Evolutionary conservation across 768 basidiomycete genomes (phyloP).

Genomic region (Boletus insuetus): DNA sequence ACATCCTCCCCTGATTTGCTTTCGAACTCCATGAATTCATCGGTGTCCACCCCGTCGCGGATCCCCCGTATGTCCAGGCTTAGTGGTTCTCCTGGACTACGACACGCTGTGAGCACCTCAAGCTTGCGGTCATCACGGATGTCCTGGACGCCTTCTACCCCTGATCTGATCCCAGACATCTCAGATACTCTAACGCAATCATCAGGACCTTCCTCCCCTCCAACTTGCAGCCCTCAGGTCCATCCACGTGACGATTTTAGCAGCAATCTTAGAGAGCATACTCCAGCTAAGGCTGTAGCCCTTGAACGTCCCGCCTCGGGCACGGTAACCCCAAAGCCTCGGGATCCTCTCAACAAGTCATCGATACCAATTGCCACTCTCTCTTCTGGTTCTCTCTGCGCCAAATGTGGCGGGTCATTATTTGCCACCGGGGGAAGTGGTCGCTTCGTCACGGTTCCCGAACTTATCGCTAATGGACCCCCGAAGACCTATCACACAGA

Average conservation of each 20-base stretch:
- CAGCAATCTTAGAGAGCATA: slow-evolving; percentile 5
- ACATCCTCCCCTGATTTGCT: slow-evolving; percentile 13
- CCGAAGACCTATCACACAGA: slow-evolving; percentile 68
- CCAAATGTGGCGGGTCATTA: slow-evolving; percentile 56
- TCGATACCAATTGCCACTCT: slow-evolving; percentile 32
- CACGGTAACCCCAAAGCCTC: slow-evolving; percentile 29
- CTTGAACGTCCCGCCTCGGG: slow-evolving; percentile 16
- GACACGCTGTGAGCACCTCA: slow-evolving; percentile 28
- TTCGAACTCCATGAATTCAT: slow-evolving; percentile 14
- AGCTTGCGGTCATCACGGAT: slow-evolving; percentile 25
- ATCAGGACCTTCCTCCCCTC: slow-evolving; percentile 54
- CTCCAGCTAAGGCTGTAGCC: slow-evolving; percentile 3
- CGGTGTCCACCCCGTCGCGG: slow-evolving; percentile 16
- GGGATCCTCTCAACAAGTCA: slow-evolving; percentile 23
- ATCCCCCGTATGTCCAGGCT: slow-evolving; percentile 30
- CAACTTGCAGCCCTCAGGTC: slow-evolving; percentile 33
- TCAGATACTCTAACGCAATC: slow-evolving; percentile 59
- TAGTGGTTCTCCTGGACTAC: slow-evolving; percentile 27
- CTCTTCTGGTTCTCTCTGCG: slow-evolving; percentile 48
- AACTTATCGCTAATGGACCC: slow-evolving; percentile 36
- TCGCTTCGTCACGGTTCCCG: slow-evolving; percentile 71
- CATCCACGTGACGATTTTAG: slow-evolving; percentile 11
- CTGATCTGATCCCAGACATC: slow-evolving; percentile 58
- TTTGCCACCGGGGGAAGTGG: slow-evolving; percentile 58
- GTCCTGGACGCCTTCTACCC: slow-evolving; percentile 46